Evolutionary conservation across 2,329 filamentous ascomycete genomes (phyloP).

Genomic region (Sarocladium oryzae): DNA sequence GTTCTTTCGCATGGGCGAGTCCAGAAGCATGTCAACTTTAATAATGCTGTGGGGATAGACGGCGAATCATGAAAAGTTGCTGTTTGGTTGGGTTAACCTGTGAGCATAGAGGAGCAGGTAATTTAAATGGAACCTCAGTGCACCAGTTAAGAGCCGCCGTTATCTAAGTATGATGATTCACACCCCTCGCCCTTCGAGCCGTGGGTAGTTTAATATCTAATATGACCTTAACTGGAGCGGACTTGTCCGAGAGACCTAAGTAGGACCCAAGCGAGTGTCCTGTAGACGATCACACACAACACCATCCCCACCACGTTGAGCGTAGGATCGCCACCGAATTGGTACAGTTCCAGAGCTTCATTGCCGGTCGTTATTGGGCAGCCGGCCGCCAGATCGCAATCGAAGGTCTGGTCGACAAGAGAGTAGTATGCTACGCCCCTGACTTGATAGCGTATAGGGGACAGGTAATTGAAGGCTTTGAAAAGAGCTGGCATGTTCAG

Average conservation of each 20-base stretch:
- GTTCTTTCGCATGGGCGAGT: no score
- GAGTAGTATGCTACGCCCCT: slow-evolving; percentile 62
- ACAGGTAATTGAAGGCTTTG: slow-evolving; percentile 63
- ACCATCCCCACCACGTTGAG: slow-evolving; percentile 58
- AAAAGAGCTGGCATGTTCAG: slow-evolving; percentile 63
- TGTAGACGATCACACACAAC: slow-evolving; percentile 57
- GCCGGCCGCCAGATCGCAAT: slow-evolving; percentile 44
- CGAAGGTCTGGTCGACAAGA: slow-evolving; percentile 60
- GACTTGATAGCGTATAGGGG: slow-evolving; percentile 63
- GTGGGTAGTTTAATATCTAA: background rate
- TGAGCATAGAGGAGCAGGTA: no score
- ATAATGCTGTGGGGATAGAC: no score
- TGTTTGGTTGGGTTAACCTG: no score
- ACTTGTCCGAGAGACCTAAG: slow-evolving; percentile 33
- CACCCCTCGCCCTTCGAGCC: no score
- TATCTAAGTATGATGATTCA: no score
- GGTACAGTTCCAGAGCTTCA: slow-evolving; percentile 62
- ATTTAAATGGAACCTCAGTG: no score
- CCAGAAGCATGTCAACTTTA: no score
- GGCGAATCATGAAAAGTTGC: no score
- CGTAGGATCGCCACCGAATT: slow-evolving; percentile 53
- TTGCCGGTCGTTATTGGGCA: slow-evolving; percentile 62
- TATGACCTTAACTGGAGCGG: background rate
- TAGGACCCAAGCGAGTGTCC: slow-evolving; percentile 54
- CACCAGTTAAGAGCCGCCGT: no score